Evolutionary conservation across 192 early-diverging fungal species (phyloP), one percentile per base, ranked within the genome.

Genomic region (Bifiguratus adelaidae): DNA sequence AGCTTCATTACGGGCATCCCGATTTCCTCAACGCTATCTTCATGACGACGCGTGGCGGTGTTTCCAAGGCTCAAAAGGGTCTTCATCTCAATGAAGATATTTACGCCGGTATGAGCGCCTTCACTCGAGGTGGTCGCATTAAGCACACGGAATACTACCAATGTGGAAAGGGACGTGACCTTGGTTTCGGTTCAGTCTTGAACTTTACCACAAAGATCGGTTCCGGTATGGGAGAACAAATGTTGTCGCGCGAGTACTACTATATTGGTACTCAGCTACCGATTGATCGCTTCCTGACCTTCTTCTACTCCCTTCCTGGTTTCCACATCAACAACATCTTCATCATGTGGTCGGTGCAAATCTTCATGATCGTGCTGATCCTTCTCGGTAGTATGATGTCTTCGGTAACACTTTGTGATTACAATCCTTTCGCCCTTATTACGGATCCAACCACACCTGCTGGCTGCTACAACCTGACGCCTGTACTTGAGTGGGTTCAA

Each of bases 81-180:
- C 65, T 92, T 44, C 89, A 92, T 45, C 68, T 92, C 43, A 92
- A 91, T 52, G 89, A 92, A 67, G 89, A 92, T 65, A 91, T 92
- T 60, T 92, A 84, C 44, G 89, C 89, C 7, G 89, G 89, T 55
- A 92, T 92, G 85, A 85, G 77, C 56, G 86, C 83, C 21, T 88
- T 89, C 48, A 80, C 68, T 32, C 78, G 89, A 19, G 89, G 89
- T 38, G 89, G 88, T 0, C 70, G 79, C 21, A 92, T 89, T 65
- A 89, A 86, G 60, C 89, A 92, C 66, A 78, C 83, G 2, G 89
- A 92, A 61, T 92, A 92, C 68, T 88, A 80, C 55, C 88, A 92
- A 66, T 88, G 86, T 57, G 88, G 89, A 28, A 92, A 91, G 68
- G 89, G 89, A 5, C 83, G 85, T 56, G 89, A 92, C 63, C 71